Base-by-base conservation (phyloP, 177 flowering plant species). In the Telopea speciosissima region DNA sequence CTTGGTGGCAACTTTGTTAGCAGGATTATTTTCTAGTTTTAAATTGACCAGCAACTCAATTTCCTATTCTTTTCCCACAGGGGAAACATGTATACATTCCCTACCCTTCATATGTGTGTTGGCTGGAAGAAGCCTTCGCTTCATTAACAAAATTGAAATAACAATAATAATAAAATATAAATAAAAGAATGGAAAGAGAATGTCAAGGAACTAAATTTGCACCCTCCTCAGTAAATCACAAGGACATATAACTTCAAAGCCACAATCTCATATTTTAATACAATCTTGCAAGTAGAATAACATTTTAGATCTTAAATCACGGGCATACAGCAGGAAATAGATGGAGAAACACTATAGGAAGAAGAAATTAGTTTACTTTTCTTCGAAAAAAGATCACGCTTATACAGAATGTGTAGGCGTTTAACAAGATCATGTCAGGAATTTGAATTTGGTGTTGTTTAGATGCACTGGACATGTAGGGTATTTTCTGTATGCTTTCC, bases 221-320 rank as follows among this genome's bases (percentile, higher is more conserved):
- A 49, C 54, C 17, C 54, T 49, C 19, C 14, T 49, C 8, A 49
- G 13, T 12, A 49, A 49, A 4, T 16, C 54, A 5, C 54, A 49
- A 13, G 54, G 54, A 5, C 54, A 49, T 44, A 1, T 3, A 49
- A 49, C 19, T 49, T 49, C 54, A 49, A 49, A 12, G 54, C 54
- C 54, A 49, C 17, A 49, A 49, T 11, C 19, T 49, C 14, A 49
- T 11, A 44, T 44, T 13, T 8, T 44, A 1, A 1, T 44, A 49
- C 54, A 49, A 49, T 36, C 40, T 45, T 42, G 56, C 28, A 11
- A 63, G 31, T 66, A 70, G 25, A 62, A 63, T n/a, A 49, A 49
- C 12, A 31, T 21, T 36, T 24, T 19, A 63, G n/a, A 19, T 40
- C 22, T 13, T 45, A 63, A 45, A 73, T 45, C 8, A 21, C 28